These are phyloP conservation scores for Cicer yamashitae DNA, from an alignment of 306 rosid species.

Conservation along the genomic window DNA sequence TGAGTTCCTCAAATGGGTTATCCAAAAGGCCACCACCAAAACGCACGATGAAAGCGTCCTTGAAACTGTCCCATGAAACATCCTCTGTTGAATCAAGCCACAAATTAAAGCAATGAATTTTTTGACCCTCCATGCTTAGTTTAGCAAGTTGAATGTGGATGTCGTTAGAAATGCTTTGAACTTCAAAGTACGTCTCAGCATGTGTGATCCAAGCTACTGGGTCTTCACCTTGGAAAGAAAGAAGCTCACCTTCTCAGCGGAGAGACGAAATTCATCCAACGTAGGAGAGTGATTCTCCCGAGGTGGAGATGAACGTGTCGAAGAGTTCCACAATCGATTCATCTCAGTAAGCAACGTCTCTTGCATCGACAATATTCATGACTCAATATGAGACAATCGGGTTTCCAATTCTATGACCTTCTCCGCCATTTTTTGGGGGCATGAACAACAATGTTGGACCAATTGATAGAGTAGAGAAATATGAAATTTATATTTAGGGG, in stretches of 20 bases:
- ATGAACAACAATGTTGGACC: too few relatives aligned
- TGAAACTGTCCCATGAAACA: neutral
- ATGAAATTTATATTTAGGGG: too few relatives aligned
- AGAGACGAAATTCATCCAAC: neutral
- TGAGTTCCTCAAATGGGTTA: too few relatives aligned
- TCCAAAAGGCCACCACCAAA: neutral
- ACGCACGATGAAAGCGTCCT: neutral
- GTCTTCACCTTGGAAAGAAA: neutral
- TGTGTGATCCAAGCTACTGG: neutral
- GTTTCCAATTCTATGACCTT: neutral
- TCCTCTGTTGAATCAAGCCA: neutral
- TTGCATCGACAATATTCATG: too few relatives aligned
- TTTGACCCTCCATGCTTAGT: neutral
- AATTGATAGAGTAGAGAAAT: neutral
- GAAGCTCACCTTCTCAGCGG: neutral
- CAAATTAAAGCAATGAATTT: neutral
- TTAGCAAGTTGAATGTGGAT: too few relatives aligned
- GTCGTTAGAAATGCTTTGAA: too few relatives aligned
- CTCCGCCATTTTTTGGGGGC: neutral
- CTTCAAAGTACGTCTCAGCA: too few relatives aligned
- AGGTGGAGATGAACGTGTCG: neutral
- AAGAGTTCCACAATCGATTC: neutral
- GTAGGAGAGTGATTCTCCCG: too few relatives aligned
- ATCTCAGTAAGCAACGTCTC: too few relatives aligned
- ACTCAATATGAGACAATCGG: neutral